A percentile compares a stretch with the other conserved stretches of the same genome.
Conservation (phyloP, 108 stramenopile species). For the Stephanodiscus minutulus region DNA sequence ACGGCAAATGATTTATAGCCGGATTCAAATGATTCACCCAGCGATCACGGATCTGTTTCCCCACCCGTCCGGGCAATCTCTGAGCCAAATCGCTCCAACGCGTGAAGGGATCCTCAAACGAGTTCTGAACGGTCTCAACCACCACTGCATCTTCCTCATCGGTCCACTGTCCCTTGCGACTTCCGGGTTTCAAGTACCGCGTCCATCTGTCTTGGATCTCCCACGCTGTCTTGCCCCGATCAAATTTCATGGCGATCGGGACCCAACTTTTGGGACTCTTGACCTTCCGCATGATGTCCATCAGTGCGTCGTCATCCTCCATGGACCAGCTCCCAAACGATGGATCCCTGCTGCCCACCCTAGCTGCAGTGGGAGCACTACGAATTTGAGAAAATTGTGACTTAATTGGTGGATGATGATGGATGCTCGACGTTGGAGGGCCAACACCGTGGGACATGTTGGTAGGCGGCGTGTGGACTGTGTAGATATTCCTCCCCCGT, state of each 20-base stretch:
- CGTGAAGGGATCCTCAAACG: conserved; percentile 80
- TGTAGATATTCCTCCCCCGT: background rate
- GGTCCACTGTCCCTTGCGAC: conserved; percentile 57
- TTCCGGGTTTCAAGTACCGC: conserved; percentile 49
- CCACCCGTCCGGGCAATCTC: conserved; percentile 82
- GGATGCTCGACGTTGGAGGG: background rate
- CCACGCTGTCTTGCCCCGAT: conserved; percentile 43
- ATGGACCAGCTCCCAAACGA: conserved; percentile 56
- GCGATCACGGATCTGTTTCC: conserved; percentile 90
- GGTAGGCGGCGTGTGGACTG: conserved; percentile 6
- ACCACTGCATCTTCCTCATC: conserved; percentile 80
- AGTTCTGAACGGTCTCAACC: conserved; percentile 74
- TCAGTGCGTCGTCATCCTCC: conserved; percentile 74
- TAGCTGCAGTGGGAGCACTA: background rate
- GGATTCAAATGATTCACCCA: conserved; percentile 93
- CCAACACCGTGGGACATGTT: background rate
- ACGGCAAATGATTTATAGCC: conserved; percentile 80
- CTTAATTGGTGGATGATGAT: conserved; percentile 2
- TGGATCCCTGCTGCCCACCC: background rate
- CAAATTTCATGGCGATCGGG: conserved; percentile 80
- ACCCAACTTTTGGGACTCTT: conserved; percentile 88
- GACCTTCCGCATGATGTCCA: conserved; percentile 83
- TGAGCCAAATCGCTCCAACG: conserved; percentile 88
- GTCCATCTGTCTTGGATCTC: conserved; percentile 55
- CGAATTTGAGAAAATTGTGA: conserved; percentile 8